Evolutionary conservation across 306 rosid species (phyloP).

Genomic region (Inga leiocalycina): DNA sequence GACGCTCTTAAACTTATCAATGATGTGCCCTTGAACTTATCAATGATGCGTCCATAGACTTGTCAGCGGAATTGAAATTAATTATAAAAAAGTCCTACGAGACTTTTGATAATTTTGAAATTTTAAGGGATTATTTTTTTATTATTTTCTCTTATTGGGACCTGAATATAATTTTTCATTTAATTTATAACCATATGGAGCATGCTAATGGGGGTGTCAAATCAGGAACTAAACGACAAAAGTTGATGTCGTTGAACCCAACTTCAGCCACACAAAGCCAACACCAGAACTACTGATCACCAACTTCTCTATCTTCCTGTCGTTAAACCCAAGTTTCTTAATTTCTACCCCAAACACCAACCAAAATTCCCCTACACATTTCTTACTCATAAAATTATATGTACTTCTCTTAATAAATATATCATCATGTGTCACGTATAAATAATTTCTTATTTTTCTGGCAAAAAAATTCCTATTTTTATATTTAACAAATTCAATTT

Average conservation of each 20-base stretch:
- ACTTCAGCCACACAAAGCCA: slow-evolving; percentile 31
- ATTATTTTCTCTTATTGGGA: no score
- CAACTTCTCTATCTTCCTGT: background rate
- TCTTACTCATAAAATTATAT: background rate
- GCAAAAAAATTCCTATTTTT: no score
- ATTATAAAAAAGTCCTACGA: no score
- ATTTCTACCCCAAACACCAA: slow-evolving; percentile 6
- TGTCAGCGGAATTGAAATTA: no score
- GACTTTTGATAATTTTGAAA: no score
- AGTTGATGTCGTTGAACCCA: slow-evolving; percentile 39
- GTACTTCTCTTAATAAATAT: background rate
- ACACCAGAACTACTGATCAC: slow-evolving; percentile 29
- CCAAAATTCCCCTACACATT: slow-evolving; percentile 2
- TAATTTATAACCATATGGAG: background rate
- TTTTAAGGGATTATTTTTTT: no score
- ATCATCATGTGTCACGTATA: background rate
- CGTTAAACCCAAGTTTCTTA: slow-evolving; percentile 6
- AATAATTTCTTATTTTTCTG: background rate
- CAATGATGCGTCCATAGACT: no score
- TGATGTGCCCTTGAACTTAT: no score
- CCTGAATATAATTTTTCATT: no score
- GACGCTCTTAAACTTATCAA: no score
- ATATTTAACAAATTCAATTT: no score
- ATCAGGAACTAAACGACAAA: slow-evolving; percentile 31
- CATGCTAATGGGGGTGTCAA: background rate